A percentile compares a stretch with the other conserved stretches of the same genome.
Conservation (phyloP, 345 rosid species). For the Pistacia atlantica region DNA sequence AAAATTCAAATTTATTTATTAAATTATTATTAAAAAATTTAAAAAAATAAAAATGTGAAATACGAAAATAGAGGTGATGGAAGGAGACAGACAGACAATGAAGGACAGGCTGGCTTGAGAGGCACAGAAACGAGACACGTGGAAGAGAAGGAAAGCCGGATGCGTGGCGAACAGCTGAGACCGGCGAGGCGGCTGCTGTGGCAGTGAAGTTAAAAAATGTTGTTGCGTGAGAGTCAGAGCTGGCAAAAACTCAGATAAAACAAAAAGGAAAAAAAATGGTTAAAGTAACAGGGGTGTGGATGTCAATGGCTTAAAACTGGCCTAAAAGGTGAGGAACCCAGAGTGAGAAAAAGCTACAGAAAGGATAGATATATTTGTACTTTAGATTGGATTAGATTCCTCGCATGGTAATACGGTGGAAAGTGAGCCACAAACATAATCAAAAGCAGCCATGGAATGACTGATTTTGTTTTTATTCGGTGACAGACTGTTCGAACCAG, state of each 20-base stretch:
- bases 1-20: no score
- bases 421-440: not conserved
- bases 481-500: no score
- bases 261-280: no score
- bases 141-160: not conserved
- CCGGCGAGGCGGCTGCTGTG: not conserved
- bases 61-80: no score
- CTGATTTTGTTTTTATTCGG: no score
- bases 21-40: no score
- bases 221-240: not conserved
- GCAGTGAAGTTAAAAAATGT: not conserved
- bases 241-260: slow-evolving; percentile 4
- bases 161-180: not conserved
- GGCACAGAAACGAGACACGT: slow-evolving; percentile 15
- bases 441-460: no score
- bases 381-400: not conserved
- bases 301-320: no score
- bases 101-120: slow-evolving; percentile 1
- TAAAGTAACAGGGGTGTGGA: no score
- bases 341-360: not conserved
- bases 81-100: not conserved
- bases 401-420: not conserved
- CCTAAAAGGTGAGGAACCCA: not conserved
- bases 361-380: not conserved
- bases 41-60: no score